These are phyloP conservation scores for Aspergillus hiratsukae DNA, from an alignment of 2,329 filamentous ascomycete genomes.

Conservation along the genomic window DNA sequence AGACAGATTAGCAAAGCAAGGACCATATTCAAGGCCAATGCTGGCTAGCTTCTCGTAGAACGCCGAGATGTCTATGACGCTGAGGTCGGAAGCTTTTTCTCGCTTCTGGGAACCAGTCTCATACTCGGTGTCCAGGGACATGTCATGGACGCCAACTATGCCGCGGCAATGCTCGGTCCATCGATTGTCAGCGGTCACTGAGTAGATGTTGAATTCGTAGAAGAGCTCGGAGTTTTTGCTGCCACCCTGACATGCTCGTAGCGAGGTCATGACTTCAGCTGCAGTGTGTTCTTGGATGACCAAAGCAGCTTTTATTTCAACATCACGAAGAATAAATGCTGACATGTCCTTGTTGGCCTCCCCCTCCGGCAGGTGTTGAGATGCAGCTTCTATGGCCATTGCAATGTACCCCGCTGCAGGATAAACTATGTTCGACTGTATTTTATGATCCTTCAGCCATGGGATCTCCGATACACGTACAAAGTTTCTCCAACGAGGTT, in stretches of 20 bases:
- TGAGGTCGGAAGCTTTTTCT: background rate
- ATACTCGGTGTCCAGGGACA: background rate
- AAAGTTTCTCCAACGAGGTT: slow-evolving; percentile 27
- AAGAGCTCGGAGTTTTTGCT: background rate
- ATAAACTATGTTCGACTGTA: slow-evolving; percentile 24
- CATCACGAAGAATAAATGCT: slow-evolving; percentile 15
- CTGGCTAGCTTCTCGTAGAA: slow-evolving; percentile 24
- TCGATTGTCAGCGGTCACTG: slow-evolving; percentile 13
- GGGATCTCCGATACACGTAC: slow-evolving; percentile 22
- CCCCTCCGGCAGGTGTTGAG: slow-evolving; percentile 8
- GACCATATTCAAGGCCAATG: slow-evolving; percentile 27
- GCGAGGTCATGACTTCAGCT: slow-evolving; percentile 14
- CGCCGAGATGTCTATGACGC: slow-evolving; percentile 13
- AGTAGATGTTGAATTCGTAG: slow-evolving; percentile 20
- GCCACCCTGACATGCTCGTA: background rate
- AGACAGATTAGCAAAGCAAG: slow-evolving; percentile 22
- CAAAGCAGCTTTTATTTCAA: slow-evolving; percentile 21
- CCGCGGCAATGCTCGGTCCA: slow-evolving; percentile 26
- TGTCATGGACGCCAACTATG: slow-evolving; percentile 1
- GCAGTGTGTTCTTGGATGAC: slow-evolving; percentile 16
- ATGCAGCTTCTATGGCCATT: slow-evolving; percentile 27
- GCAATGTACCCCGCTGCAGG: slow-evolving; percentile 28
- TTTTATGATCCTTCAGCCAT: slow-evolving; percentile 28
- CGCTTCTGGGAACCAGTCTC: background rate
- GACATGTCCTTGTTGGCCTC: background rate